Evolutionary conservation across 768 basidiomycete genomes (phyloP).

Genomic region (Mycena sanguinolenta): DNA sequence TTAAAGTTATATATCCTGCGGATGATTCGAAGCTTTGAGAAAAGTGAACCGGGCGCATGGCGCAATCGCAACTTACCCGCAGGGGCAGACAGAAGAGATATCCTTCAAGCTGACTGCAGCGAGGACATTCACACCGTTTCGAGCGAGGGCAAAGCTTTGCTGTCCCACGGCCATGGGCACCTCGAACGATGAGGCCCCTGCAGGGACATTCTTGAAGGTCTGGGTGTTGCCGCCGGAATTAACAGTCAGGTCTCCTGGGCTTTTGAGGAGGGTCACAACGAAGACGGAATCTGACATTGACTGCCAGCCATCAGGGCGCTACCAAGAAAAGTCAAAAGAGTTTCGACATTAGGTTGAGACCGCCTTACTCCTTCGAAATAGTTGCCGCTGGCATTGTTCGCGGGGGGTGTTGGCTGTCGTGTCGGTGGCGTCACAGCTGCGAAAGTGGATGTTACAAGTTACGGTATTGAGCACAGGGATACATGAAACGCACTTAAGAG

Average conservation of each 20-base stretch:
- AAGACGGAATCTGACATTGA: conserved; percentile 30
- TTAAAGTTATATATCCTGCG: conserved; percentile 35
- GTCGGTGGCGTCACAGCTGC: conserved; percentile 37
- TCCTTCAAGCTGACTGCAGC: conserved; percentile 32
- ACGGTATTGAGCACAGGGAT: neutral
- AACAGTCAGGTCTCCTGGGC: conserved; percentile 24
- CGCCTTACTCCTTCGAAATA: conserved; percentile 28
- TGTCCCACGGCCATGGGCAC: conserved; percentile 34
- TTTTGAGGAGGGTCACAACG: conserved; percentile 32
- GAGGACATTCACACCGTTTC: conserved; percentile 29
- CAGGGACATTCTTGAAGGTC: conserved; percentile 24
- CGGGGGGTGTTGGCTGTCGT: conserved; percentile 32
- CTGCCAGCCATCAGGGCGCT: conserved; percentile 33
- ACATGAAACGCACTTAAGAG: conserved; percentile 23
- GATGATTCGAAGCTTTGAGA: neutral
- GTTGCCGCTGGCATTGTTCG: conserved; percentile 36
- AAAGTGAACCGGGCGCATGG: neutral
- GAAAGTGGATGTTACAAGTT: no score
- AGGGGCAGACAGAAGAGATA: conserved; percentile 27
- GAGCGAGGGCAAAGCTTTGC: conserved; percentile 34
- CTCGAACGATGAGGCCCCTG: conserved; percentile 30
- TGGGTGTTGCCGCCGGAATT: conserved; percentile 27
- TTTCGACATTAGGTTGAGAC: neutral
- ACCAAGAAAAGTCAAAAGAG: neutral
- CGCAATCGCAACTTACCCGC: conserved; percentile 25